A percentile compares a stretch with the other conserved stretches of the same genome.
Evolutionary conservation across 148 eudicot species (phyloP).

Genomic region (Beta vulgaris): DNA sequence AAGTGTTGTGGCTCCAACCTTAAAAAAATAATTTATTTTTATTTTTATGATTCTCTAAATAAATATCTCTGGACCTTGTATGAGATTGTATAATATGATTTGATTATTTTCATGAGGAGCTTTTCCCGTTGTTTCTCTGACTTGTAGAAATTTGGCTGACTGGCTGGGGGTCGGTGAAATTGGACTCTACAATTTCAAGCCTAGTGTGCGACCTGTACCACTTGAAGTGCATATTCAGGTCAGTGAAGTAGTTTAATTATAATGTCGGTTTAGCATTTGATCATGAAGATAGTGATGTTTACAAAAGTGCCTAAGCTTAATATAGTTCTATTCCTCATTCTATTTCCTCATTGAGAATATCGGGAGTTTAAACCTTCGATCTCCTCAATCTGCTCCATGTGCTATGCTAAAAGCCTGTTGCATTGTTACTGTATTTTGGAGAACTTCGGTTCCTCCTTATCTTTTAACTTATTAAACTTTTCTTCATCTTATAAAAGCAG

Average conservation of each 20-base stretch:
- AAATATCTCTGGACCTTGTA: not conserved
- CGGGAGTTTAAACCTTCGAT: not conserved
- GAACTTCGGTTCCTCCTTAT: no score
- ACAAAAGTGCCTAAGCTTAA: not conserved
- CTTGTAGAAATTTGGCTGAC: constrained; percentile 83
- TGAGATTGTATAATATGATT: constrained; percentile 6
- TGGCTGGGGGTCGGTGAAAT: constrained; percentile 93
- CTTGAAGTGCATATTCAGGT: constrained; percentile 99
- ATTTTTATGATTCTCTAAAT: not conserved
- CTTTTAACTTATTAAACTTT: no score
- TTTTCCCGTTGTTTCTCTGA: constrained; percentile 14
- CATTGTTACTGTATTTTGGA: no score
- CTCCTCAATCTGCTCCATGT: not conserved
- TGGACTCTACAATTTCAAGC: constrained; percentile 94
- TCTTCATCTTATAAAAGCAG: no score
- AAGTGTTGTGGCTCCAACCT: no score
- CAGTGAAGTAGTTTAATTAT: constrained; percentile 26
- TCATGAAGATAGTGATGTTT: not conserved
- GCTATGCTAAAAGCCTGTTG: no score
- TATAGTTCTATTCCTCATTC: not conserved
- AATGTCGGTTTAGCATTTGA: not conserved
- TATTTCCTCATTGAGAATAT: not conserved
- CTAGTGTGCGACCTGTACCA: constrained; percentile 98
- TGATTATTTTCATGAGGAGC: not conserved
- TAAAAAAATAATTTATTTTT: no score